phyloP scores from a whole-genome alignment of 805 yeast genomes.

The Candida nanaspora region DNA sequence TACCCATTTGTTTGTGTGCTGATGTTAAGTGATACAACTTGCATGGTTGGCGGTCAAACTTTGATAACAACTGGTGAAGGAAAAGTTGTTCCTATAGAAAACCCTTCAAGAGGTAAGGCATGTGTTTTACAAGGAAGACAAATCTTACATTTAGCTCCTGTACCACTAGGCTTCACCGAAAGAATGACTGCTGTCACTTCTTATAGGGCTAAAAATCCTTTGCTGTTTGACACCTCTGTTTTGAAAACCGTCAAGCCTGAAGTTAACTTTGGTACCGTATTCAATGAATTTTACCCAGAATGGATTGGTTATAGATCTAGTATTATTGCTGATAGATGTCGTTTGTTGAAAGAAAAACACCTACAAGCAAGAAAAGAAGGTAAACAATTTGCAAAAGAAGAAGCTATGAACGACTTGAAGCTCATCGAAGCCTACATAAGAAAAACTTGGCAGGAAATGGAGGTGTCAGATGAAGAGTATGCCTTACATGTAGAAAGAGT shows the following conservation, averaged over 20 bases:
- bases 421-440: conserved; percentile 20
- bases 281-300: conserved; percentile 33
- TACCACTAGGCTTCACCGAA: conserved; percentile 31
- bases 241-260: conserved; percentile 35
- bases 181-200: conserved; percentile 37
- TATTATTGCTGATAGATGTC: conserved; percentile 22
- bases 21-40: conserved; percentile 51
- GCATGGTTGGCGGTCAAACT: conserved; percentile 59
- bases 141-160: conserved; percentile 38
- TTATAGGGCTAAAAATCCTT: conserved; percentile 32
- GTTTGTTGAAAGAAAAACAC: conserved; percentile 18
- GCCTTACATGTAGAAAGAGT: conserved; percentile 4
- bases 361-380: conserved; percentile 16
- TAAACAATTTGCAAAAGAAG: conserved; percentile 29
- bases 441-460: conserved; percentile 28
- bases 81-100: conserved; percentile 24
- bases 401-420: conserved; percentile 26
- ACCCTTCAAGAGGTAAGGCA: conserved; percentile 45
- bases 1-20: conserved; percentile 61
- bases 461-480: conserved; percentile 19
- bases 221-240: conserved; percentile 30
- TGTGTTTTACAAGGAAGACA: conserved; percentile 41
- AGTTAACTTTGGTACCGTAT: conserved; percentile 26
- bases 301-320: conserved; percentile 32
- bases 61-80: conserved; percentile 40